Evolutionary conservation across 805 yeast species (phyloP).

Genomic region (Zygosaccharomyces bailii): DNA sequence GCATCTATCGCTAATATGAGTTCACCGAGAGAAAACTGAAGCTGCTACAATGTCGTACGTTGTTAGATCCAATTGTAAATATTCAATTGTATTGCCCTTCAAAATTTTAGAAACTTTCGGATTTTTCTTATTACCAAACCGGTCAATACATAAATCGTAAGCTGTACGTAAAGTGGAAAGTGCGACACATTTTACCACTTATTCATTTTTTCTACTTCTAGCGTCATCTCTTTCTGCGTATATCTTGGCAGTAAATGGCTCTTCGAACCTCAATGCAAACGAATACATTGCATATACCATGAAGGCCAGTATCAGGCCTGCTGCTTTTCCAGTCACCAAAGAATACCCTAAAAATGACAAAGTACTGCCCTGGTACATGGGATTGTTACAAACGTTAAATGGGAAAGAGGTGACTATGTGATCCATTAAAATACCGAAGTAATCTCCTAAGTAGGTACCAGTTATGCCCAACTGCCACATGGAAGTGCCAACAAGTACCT

Average conservation of each 20-base stretch:
- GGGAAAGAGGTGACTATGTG: conserved; percentile 90
- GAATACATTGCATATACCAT: conserved; percentile 79
- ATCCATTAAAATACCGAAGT: conserved; percentile 92
- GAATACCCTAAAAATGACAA: conserved; percentile 89
- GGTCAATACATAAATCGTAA: conserved; percentile 5
- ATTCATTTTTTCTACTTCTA: conserved; percentile 21
- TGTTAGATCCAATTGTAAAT: too few relatives aligned
- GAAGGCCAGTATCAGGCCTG: conserved; percentile 71
- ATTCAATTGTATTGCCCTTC: too few relatives aligned
- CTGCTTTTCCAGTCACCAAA: conserved; percentile 82
- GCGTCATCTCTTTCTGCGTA: conserved; percentile 65
- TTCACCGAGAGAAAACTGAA: too few relatives aligned
- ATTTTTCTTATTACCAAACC: too few relatives aligned
- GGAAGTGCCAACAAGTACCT: conserved; percentile 72
- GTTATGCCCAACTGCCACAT: conserved; percentile 94
- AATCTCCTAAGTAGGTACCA: conserved; percentile 96
- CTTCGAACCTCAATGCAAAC: conserved; percentile 84
- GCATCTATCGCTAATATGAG: too few relatives aligned
- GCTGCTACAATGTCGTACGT: too few relatives aligned
- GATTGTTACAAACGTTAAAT: conserved; percentile 84
- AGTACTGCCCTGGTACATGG: conserved; percentile 95
- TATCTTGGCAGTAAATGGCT: conserved; percentile 91
- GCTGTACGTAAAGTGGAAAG: too few relatives aligned
- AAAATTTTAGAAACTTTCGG: too few relatives aligned
- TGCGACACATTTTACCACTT: too few relatives aligned